A percentile compares a stretch with the other conserved stretches of the same genome.
phyloP scores from a whole-genome alignment of 345 rosid genomes.

The Excoecaria agallocha region DNA sequence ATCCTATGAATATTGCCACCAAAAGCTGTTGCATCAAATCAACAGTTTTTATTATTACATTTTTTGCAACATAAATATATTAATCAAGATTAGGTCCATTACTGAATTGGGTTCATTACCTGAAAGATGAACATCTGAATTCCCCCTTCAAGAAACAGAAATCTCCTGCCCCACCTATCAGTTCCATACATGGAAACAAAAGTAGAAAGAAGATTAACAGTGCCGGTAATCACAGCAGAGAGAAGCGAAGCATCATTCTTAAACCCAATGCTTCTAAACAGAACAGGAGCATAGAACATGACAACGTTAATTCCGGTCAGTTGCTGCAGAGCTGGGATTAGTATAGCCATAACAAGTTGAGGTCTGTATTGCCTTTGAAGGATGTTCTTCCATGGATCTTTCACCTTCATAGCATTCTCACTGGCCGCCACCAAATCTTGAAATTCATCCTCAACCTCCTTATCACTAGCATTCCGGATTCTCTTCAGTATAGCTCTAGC shows the following conservation, averaged over 20 bases:
- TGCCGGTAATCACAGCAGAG: conserved; percentile 12
- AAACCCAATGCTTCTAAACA: conserved; percentile 7
- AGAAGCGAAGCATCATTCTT: conserved; percentile 12
- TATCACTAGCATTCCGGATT: not conserved
- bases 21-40: too few relatives aligned
- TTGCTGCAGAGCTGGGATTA: conserved; percentile 14
- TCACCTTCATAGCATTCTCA: not conserved
- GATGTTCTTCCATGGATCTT: conserved; percentile 7
- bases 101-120: not conserved
- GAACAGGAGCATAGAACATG: conserved; percentile 22
- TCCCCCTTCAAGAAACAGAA: conserved; percentile 12
- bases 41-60: too few relatives aligned
- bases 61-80: too few relatives aligned
- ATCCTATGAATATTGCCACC: conserved; percentile 9
- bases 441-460: conserved; percentile 9
- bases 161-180: conserved; percentile 16
- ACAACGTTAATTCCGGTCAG: conserved; percentile 12
- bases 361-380: conserved; percentile 9
- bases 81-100: too few relatives aligned
- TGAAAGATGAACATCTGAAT: conserved; percentile 14
- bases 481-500: conserved; percentile 1
- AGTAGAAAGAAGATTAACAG: conserved; percentile 9
- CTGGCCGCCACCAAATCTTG: conserved; percentile 16
- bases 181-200: not conserved
- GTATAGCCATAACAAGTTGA: conserved; percentile 14